Evolutionary conservation across 768 basidiomycete species (phyloP), one percentile per base, ranked within the genome.

Genomic region (Phaffia tasmanica): DNA sequence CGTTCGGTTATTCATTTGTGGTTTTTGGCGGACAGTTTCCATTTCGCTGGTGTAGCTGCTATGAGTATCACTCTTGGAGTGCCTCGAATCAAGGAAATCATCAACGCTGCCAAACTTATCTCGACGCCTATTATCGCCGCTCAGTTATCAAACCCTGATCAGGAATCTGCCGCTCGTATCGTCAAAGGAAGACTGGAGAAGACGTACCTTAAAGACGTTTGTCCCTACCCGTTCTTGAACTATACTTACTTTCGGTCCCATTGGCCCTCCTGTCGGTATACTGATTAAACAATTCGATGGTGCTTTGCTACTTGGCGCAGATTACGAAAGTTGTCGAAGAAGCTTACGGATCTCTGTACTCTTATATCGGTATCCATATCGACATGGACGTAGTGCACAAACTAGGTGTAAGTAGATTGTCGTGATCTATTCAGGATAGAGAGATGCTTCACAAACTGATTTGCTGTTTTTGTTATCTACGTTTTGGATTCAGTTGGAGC

Each of bases 51-150:
- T 79, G 94, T 99, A 70, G 95, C 95, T 9, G 94, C 93, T 48
- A 99, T 98, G 95, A 98, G 97, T 78, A 91, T 99, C 70, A 99
- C 95, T 0, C 84, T 98, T 48, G 95, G 95, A 77, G 95, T 98
- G n/a, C 95, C 95, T 2, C 94, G 95, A 73, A 98, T 99, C 79
- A 98, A 98, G 77, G 95, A 99, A 77, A 98, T 99, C 71, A 99
- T 99, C 80, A 99, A 98, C 72, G 95, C 92, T 2, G 89, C 95
- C n/a, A 99, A 95, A 76, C 77, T 81, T 49, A 98, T 99, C 77
- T 92, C 87, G 73, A 99, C 95, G 0, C 95, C 95, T 3, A 97
- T 99, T 75, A 99, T 99, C 76, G 93, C 93, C 69, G 94, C 93
- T 72, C 90, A 89, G 75, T 81, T 99, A 29, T 90, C 90, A 16